Conservation (phyloP, 805 yeast species). For the Scheffersomyces ergatensis region DNA sequence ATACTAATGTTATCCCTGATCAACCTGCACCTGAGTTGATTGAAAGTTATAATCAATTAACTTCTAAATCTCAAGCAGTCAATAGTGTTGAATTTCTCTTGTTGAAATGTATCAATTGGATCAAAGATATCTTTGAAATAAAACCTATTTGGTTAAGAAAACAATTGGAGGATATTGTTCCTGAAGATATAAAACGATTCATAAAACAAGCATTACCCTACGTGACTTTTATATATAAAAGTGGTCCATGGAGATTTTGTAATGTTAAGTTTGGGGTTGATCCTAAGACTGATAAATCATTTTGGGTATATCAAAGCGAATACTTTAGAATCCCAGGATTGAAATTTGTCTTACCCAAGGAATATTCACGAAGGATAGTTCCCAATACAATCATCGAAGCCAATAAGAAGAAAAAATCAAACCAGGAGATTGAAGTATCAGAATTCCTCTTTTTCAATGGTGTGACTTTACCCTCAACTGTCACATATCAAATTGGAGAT, state of each 20-base stretch:
- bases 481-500: slow-evolving; percentile 79
- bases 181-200: slow-evolving; percentile 40
- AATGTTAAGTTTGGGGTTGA: slow-evolving; percentile 77
- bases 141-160: slow-evolving; percentile 87
- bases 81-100: slow-evolving; percentile 29
- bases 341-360: slow-evolving; percentile 3
- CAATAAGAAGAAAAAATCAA: slow-evolving; percentile 1
- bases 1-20: slow-evolving; percentile 42
- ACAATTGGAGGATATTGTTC: slow-evolving; percentile 59
- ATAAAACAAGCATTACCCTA: slow-evolving; percentile 80
- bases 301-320: slow-evolving; percentile 77
- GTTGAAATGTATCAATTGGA: slow-evolving; percentile 42
- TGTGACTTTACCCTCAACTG: slow-evolving; percentile 58
- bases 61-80: slow-evolving; percentile 29
- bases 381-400: slow-evolving; percentile 22
- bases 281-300: slow-evolving; percentile 56
- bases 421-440: slow-evolving; percentile 20
- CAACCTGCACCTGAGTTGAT: slow-evolving; percentile 49
- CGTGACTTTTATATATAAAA: slow-evolving; percentile 74
- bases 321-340: slow-evolving; percentile 59
- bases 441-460: slow-evolving; percentile 68
- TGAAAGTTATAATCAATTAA: slow-evolving; percentile 29
- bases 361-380: slow-evolving; percentile 13
- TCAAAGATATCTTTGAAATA: slow-evolving; percentile 51
- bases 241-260: slow-evolving; percentile 95